A percentile compares a stretch with the other conserved stretches of the same genome.
Conservation (phyloP, 1,284 basidiomycete species). For the Leccinum fallax region DNA sequence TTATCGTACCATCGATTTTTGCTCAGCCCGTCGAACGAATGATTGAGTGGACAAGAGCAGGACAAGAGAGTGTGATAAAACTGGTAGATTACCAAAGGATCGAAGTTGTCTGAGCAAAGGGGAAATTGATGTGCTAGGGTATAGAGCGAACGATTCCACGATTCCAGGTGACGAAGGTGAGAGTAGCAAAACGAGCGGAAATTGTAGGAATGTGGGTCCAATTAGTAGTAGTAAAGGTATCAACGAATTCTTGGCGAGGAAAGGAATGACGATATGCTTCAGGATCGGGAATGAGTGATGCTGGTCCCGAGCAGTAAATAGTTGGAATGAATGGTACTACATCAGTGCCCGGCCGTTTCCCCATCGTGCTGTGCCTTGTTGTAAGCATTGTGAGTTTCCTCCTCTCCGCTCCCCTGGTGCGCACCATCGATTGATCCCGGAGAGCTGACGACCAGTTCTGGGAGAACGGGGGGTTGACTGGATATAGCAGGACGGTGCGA, state of each 20-base stretch:
- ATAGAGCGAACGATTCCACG: slow-evolving; percentile 12
- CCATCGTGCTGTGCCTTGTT: slow-evolving; percentile 27
- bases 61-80: neutral
- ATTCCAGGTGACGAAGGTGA: neutral
- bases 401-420: slow-evolving; percentile 19
- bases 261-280: neutral
- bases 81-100: neutral
- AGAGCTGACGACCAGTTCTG: slow-evolving; percentile 39
- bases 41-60: slow-evolving; percentile 12
- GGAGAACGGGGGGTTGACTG: slow-evolving; percentile 37
- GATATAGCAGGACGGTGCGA: slow-evolving; percentile 27
- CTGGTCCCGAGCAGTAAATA: neutral
- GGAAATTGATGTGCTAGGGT: slow-evolving; percentile 9
- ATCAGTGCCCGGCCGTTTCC: slow-evolving; percentile 24
- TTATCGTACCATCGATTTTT: no score
- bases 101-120: neutral
- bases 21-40: neutral
- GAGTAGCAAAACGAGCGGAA: slow-evolving; percentile 23
- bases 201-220: neutral
- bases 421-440: slow-evolving; percentile 37
- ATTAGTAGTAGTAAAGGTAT: slow-evolving; percentile 3
- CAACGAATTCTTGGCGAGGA: neutral
- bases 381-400: slow-evolving; percentile 16
- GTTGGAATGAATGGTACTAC: neutral
- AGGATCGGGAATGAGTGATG: neutral